Conservation (phyloP, 495 filamentous ascomycete genomes). For the Aspergillus leporis region DNA sequence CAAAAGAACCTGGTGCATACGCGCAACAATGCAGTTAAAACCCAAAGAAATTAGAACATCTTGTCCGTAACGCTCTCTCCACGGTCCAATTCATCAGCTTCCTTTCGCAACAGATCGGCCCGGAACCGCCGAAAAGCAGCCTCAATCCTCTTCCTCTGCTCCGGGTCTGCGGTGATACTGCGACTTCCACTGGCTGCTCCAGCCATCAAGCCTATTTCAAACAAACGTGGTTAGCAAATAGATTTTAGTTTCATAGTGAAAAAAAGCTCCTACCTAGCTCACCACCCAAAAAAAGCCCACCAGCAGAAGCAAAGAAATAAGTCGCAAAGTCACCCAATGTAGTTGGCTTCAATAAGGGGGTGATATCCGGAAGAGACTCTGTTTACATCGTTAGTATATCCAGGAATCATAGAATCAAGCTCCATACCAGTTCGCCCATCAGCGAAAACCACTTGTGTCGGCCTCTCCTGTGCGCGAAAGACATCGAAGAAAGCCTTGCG, state of each 20-base stretch:
- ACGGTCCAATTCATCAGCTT: constrained; percentile 57
- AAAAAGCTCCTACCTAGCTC: constrained; percentile 46
- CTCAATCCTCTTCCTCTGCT: constrained; percentile 57
- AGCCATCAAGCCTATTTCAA: constrained; percentile 50
- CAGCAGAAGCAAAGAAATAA: constrained; percentile 60
- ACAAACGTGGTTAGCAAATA: not conserved
- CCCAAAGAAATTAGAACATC: constrained; percentile 24
- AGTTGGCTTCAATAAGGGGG: constrained; percentile 55
- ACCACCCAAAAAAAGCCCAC: constrained; percentile 64
- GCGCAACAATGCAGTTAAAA: not conserved
- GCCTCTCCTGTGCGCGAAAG: constrained; percentile 58
- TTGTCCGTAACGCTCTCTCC: constrained; percentile 28
- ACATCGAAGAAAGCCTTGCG: constrained; percentile 58
- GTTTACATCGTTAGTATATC: not conserved
- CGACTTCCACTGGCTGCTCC: constrained; percentile 54
- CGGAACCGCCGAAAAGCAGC: constrained; percentile 63
- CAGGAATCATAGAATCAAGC: not conserved
- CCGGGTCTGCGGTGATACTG: constrained; percentile 54
- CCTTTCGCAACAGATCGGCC: constrained; percentile 58
- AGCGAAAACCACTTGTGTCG: constrained; percentile 61
- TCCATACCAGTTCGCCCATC: constrained; percentile 57
- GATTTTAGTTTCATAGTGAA: not conserved
- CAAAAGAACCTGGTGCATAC: not conserved
- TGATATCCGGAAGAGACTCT: constrained; percentile 65
- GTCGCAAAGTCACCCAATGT: constrained; percentile 60